Evolutionary conservation across 2,329 filamentous ascomycete genomes (phyloP), one percentile per base, ranked within the genome.

Genomic region (Trichoderma sp.): DNA sequence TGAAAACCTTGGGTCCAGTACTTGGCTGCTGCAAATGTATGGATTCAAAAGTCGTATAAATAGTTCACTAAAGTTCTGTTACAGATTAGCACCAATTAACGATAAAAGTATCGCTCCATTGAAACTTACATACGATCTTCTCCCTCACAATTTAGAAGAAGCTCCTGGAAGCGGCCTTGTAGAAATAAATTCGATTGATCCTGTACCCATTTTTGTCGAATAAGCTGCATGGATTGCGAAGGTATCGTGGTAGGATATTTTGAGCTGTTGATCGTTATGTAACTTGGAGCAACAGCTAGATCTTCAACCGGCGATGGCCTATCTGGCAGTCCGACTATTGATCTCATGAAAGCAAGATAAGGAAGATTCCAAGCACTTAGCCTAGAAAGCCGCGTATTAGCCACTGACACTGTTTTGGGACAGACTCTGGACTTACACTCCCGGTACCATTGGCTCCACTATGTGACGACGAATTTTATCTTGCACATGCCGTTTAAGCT

Each of bases 351-450:
- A 5, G 53, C 53, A 4, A 4, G 5, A 24, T 49, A 66, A 21
- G 63, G 63, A n/a, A 58, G 63, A 10, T 27, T 49, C 63, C 63
- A 57, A 2, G 27, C 29, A 5, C 49, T 56, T 19, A 66, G n/a
- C 7, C 63, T 66, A 11, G 56, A 8, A 14, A 27, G 2, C 16
- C n/a, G 19, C n/a, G 19, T 4, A 27, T 4, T 47, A 47, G 43
- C 11, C 2, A 40, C 37, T 40, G 37, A 40, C 49, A 14, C 6
- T 3, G 24, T 43, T 47, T 47, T 21, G 49, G 49, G 40, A 31
- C 31, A 7, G 1, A 33, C 7, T 10, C 31, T 33, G 31, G 19
- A 33, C 59, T 61, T 49, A 40, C 59, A 61, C 21, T 24, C 59
- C 59, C 49, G 59, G 59, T 10, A 13, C 33, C 37, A 61, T 61